Evolutionary conservation across 1,284 basidiomycete genomes (phyloP).

Genomic region (Schizopora paradoxa): DNA sequence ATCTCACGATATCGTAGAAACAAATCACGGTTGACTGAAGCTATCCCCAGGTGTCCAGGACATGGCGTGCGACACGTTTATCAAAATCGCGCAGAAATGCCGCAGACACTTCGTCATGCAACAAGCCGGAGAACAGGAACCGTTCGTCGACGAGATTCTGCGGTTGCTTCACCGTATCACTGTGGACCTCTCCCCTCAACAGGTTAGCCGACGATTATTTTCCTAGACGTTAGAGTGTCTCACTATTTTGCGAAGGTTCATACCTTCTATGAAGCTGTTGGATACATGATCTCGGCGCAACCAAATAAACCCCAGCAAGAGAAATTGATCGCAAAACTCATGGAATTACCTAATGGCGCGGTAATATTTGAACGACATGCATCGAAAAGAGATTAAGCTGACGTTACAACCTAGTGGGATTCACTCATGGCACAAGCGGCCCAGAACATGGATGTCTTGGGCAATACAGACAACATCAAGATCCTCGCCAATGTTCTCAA

Average conservation of each 20-base stretch:
- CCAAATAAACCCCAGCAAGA: conserved; percentile 98
- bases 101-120: conserved; percentile 98
- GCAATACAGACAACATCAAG: conserved; percentile 92
- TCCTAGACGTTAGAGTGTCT: no score
- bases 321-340: conserved; percentile 89
- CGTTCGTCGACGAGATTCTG: conserved; percentile 97
- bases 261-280: conserved; percentile 97
- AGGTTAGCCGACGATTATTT: conserved; percentile 42
- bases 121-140: conserved; percentile 95
- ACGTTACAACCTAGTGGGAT: conserved; percentile 71
- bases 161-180: conserved; percentile 92
- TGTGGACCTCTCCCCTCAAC: conserved; percentile 90
- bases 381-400: conserved; percentile 3
- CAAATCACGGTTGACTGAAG: background rate
- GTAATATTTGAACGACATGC: conserved; percentile 34
- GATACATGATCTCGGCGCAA: conserved; percentile 99
- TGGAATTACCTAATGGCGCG: conserved; percentile 97
- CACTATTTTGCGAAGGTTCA: conserved; percentile 57
- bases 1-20: conserved; percentile 6
- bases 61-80: conserved; percentile 99
- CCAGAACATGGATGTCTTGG: conserved; percentile 88
- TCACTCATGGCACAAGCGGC: conserved; percentile 95
- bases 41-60: conserved; percentile 84
- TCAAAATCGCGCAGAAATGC: conserved; percentile 99
- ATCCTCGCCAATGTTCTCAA: conserved; percentile 97